These are phyloP conservation scores for Apiospora arundinis DNA, from an alignment of 2,329 filamentous ascomycete species.

Conservation along the genomic window DNA sequence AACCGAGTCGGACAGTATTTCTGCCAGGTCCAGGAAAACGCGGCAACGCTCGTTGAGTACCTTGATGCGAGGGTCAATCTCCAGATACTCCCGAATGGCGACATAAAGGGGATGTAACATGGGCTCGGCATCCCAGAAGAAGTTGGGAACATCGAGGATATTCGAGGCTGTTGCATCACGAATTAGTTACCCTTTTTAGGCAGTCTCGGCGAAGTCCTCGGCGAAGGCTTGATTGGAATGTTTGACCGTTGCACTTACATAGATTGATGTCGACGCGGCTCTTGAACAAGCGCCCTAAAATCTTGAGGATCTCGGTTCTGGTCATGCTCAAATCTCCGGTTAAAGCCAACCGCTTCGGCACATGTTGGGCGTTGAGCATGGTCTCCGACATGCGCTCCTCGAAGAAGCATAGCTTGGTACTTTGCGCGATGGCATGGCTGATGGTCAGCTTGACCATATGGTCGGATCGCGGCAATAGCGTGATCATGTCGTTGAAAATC, in stretches of 20 bases:
- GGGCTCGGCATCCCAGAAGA: constrained; percentile 98
- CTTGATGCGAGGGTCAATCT: constrained; percentile 94
- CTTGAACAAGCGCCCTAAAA: constrained; percentile 89
- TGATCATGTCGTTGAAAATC: constrained; percentile 99
- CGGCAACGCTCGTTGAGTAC: constrained; percentile 96
- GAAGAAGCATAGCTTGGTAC: constrained; percentile 94
- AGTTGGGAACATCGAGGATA: constrained; percentile 93
- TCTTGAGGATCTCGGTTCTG: constrained; percentile 87
- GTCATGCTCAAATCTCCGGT: constrained; percentile 93
- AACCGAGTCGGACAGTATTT: constrained; percentile 91
- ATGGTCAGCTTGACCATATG: constrained; percentile 99
- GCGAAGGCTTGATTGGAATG: constrained; percentile 23
- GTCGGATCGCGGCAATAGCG: constrained; percentile 83
- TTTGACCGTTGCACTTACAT: constrained; percentile 65
- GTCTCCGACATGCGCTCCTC: constrained; percentile 95
- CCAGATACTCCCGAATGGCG: constrained; percentile 94
- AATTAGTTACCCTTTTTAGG: not conserved
- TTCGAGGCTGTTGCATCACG: constrained; percentile 72
- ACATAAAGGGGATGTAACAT: constrained; percentile 93
- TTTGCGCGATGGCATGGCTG: constrained; percentile 96
- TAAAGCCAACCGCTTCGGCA: constrained; percentile 86
- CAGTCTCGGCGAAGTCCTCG: constrained; percentile 23
- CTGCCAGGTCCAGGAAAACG: constrained; percentile 94
- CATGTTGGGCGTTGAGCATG: constrained; percentile 90
- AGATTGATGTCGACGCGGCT: constrained; percentile 96